Evolutionary conservation across 495 filamentous ascomycete genomes (phyloP), one percentile per base, ranked within the genome.

Genomic region (Tirmania nivea): DNA sequence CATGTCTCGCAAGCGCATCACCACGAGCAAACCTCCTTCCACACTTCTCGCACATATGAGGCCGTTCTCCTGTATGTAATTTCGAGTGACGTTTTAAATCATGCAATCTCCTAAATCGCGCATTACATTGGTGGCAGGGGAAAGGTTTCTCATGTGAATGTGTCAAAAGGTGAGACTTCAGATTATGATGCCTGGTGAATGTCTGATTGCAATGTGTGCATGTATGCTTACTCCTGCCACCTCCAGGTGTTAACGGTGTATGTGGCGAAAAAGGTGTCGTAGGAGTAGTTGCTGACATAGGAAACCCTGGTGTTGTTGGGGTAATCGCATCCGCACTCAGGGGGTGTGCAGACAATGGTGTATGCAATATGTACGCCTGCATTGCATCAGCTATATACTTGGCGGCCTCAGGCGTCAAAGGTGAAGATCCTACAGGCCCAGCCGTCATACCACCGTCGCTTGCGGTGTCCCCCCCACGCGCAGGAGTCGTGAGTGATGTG

Each of bases 81-180:
- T 96, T 96, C 48, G 80, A 84, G 64, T 99, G 90, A 45, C 90
- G 78, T 69, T 99, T 99, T 53, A 99, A 70, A 62, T 99, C 90
- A 62, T 99, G 90, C 25, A 96, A 72, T 55, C 90, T 76, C 49
- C 90, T 78, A 65, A 99, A 99, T 25, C 88, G 78, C 57, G 87
- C 79, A 51, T 88, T 76, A 62, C 90, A 99, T 19, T 82, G 84
- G 54, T 83, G 76, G 61, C 90, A 99, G 20, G 85, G 76, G 62
- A 86, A 99, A 0, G 90, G 90, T 65, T 99, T 99, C 67, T 96
- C 92, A 68, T 99, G 90, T 59, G 89, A 94, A 63, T 99, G 90
- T 0, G 90, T 99, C 55, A 99, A 76, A 35, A 99, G 76, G 70
- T 99, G 90, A 56, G 86, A 94, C 67, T 99, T 99, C n/a, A 99